Conservation (phyloP, 2,329 filamentous ascomycete species). For the Huntiella savannae region DNA sequence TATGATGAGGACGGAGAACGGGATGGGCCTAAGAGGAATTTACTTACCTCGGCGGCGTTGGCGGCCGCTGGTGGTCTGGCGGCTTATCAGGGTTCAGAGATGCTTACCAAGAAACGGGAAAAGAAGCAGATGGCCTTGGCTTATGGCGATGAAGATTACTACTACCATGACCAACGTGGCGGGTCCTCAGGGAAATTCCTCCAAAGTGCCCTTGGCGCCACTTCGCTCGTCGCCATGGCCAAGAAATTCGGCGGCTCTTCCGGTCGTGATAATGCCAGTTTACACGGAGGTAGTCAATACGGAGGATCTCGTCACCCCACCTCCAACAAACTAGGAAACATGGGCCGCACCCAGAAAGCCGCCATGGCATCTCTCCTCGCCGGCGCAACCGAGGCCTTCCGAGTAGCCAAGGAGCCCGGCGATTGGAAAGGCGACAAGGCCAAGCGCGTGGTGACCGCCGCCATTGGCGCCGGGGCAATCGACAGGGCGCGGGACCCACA, state of each 20-base stretch:
- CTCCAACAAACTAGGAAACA: slow-evolving; percentile 27
- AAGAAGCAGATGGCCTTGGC: slow-evolving; percentile 35
- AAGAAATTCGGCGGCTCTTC: slow-evolving; percentile 35
- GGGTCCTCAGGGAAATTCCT: slow-evolving; percentile 41
- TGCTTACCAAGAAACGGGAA: slow-evolving; percentile 40
- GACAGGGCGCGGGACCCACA: slow-evolving; percentile 55
- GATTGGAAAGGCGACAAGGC: slow-evolving; percentile 83
- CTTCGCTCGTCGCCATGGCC: slow-evolving; percentile 40
- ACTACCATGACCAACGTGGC: slow-evolving; percentile 35
- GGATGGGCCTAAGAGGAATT: slow-evolving; percentile 31
- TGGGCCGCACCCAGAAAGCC: slow-evolving; percentile 41
- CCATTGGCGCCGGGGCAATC: slow-evolving; percentile 67
- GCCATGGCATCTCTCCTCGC: slow-evolving; percentile 81
- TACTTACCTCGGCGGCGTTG: slow-evolving; percentile 39
- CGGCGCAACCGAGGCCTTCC: slow-evolving; percentile 81
- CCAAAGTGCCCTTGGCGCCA: slow-evolving; percentile 41
- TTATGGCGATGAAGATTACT: slow-evolving; percentile 35
- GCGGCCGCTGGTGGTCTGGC: slow-evolving; percentile 45
- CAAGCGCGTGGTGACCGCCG: slow-evolving; percentile 77
- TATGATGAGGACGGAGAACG: slow-evolving; percentile 23
- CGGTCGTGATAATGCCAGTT: background rate
- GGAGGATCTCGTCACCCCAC: slow-evolving; percentile 13
- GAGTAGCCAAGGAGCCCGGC: slow-evolving; percentile 72
- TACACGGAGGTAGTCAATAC: slow-evolving; percentile 17
- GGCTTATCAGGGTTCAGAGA: slow-evolving; percentile 43